phyloP scores from a whole-genome alignment of 140 eudicot genomes.

The Ambrosia hybrid region DNA sequence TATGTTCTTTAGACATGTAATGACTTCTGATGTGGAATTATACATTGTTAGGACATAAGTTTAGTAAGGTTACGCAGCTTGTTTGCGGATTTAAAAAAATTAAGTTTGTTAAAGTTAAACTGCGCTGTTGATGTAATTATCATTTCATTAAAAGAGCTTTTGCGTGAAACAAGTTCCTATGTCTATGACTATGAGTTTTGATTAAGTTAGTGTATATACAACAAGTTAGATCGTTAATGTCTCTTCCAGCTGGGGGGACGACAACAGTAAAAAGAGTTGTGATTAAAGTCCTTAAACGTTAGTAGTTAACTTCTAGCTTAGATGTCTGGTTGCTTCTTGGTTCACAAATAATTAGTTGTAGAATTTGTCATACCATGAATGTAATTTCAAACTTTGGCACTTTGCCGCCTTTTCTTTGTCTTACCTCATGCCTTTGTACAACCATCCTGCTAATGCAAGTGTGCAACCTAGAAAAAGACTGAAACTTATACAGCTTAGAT shows the following conservation, averaged over 20 bases:
- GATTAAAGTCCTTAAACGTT: background rate
- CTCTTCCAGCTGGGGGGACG: conserved; percentile 1
- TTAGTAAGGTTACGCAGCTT: background rate
- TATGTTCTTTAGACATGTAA: conserved; percentile 34
- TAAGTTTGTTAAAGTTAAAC: background rate
- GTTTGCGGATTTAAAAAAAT: background rate
- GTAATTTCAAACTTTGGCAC: too few species aligned
- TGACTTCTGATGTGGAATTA: background rate
- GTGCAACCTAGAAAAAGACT: too few species aligned
- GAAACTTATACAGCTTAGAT: too few species aligned
- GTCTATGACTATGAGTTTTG: background rate
- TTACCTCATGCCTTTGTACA: too few species aligned
- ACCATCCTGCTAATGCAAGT: too few species aligned
- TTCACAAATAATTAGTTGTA: too few species aligned
- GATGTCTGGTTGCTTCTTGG: too few species aligned
- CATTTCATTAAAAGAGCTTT: background rate
- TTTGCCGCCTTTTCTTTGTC: too few species aligned
- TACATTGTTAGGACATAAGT: background rate
- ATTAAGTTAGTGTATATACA: background rate
- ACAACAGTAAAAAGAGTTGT: background rate
- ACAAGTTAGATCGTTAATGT: background rate
- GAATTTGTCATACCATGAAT: too few species aligned
- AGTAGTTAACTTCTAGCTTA: background rate
- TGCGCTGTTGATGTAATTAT: background rate
- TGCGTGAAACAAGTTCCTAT: background rate